Evolutionary conservation across 2,329 filamentous ascomycete species (phyloP).

Genomic region (Monosporascus ibericus): DNA sequence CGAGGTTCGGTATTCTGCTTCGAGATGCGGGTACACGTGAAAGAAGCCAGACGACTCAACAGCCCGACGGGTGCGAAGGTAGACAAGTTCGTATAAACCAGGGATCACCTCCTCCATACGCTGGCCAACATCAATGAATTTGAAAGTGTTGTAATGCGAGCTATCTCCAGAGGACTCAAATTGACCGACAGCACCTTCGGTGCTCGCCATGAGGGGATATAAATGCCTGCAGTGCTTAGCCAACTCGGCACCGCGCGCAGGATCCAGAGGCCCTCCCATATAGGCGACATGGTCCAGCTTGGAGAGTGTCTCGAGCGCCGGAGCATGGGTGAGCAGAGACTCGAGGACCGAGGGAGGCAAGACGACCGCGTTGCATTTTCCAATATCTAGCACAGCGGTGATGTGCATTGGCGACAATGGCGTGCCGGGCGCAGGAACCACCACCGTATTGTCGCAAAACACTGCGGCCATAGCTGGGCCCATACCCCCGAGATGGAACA

Average conservation of each 20-base stretch:
- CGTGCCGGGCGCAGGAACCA: slow-evolving; percentile 8
- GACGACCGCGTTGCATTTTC: slow-evolving; percentile 4
- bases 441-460: slow-evolving; percentile 3
- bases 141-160: slow-evolving; percentile 19
- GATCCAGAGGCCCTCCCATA: slow-evolving; percentile 11
- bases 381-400: slow-evolving; percentile 4
- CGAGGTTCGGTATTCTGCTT: slow-evolving; percentile 30
- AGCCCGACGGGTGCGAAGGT: slow-evolving; percentile 18
- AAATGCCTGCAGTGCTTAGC: slow-evolving; percentile 9
- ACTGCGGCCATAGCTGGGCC: slow-evolving; percentile 1
- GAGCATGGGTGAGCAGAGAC: slow-evolving; percentile 9
- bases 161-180: slow-evolving; percentile 6
- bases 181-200: slow-evolving; percentile 9
- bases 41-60: slow-evolving; percentile 15
- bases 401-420: slow-evolving; percentile 9
- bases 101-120: slow-evolving; percentile 24
- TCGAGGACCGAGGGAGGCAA: slow-evolving; percentile 12
- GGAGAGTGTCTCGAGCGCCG: slow-evolving; percentile 7
- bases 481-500: slow-evolving; percentile 11
- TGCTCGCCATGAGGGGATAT: slow-evolving; percentile 10
- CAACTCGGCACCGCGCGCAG: slow-evolving; percentile 9
- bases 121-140: slow-evolving; percentile 23
- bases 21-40: slow-evolving; percentile 29
- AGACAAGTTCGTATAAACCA: slow-evolving; percentile 24
- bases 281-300: slow-evolving; percentile 9